Base-by-base conservation (phyloP, 164 flowering plant genomes). In the Echeveria elegans region DNA sequence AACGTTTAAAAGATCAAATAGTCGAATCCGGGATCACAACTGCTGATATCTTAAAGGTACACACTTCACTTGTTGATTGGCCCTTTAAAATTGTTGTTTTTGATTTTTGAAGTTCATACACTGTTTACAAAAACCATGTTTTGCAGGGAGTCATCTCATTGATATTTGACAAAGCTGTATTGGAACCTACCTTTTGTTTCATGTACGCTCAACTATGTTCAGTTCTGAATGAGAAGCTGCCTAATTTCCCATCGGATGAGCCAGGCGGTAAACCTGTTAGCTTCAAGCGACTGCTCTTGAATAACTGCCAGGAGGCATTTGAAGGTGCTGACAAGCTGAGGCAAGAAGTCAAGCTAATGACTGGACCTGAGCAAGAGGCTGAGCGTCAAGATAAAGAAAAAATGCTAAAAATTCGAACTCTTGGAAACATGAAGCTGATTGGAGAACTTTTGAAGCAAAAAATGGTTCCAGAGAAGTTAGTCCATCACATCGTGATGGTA, bases 391-490 rank as follows among this genome's bases (percentile, higher is more conserved):
- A 90, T 65, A 95, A 95, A 70, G 99, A 88, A 73, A 80, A 89
- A 77, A 66, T 87, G 73, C 61, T 84, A 74, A 95, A 92, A 76
- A 80, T 95, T 23, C 90, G 97, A 8, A 95, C 94, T 30, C 88
- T 95, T 63, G 97, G 99, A 63, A 95, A 95, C 72, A 95, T 95
- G 14, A 86, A 89, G 45, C 85, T 92, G n/a, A 92, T 95, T 70
- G 97, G 97, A 15, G 99, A 95, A 76, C 97, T 95, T 69, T 71
- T 89, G 74, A 95, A 88, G 83, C 99, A 92, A 79, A 88, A 85
- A 76, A 95, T 92, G 92, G 95, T 95, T 41, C 92, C 94, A 12
- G 97, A 88, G 73, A 92, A 72, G 82, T 85, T 95, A 69, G 97
- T 88, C 23, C 97, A 92, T 79, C 97, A 90, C 83, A 90, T 92